phyloP scores from a whole-genome alignment of 495 filamentous ascomycete species.

The Penicillium simplicissimum region DNA sequence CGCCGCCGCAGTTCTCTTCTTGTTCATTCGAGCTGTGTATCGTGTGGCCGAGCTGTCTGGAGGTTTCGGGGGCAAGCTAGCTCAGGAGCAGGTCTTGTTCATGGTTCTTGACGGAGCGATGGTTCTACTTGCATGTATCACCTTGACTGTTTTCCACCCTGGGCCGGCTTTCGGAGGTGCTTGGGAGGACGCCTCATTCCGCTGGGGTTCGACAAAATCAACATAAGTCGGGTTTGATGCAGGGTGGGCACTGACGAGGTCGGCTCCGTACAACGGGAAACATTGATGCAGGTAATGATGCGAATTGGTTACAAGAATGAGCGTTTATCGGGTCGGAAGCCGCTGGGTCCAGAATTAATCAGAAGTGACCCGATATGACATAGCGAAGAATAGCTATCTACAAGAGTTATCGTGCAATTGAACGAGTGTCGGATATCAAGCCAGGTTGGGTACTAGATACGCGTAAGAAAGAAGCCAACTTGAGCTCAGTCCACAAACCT shows the following conservation, averaged over 20 bases:
- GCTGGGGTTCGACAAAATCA: not conserved
- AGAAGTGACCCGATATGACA: not conserved
- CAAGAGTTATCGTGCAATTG: not conserved
- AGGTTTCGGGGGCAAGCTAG: not conserved
- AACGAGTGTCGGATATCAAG: not conserved
- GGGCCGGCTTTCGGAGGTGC: not conserved
- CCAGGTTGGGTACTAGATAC: not conserved
- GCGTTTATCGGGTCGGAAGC: not conserved
- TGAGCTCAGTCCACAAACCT: not conserved
- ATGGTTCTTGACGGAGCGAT: constrained; percentile 4
- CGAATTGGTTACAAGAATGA: not conserved
- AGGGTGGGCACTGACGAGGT: not conserved
- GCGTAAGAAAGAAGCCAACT: not conserved
- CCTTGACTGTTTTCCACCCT: not conserved
- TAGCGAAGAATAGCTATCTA: not conserved
- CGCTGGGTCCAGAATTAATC: not conserved
- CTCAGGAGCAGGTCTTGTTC: not conserved
- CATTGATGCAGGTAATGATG: not conserved
- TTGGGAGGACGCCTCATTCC: constrained; percentile 1
- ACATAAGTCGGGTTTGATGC: not conserved
- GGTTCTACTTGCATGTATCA: not conserved
- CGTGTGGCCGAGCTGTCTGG: constrained; percentile 1
- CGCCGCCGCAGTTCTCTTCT: not conserved
- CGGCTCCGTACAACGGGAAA: not conserved
- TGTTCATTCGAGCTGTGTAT: constrained; percentile 5